Conservation (phyloP, 164 flowering plant genomes). For the Magnolia changhungtana region DNA sequence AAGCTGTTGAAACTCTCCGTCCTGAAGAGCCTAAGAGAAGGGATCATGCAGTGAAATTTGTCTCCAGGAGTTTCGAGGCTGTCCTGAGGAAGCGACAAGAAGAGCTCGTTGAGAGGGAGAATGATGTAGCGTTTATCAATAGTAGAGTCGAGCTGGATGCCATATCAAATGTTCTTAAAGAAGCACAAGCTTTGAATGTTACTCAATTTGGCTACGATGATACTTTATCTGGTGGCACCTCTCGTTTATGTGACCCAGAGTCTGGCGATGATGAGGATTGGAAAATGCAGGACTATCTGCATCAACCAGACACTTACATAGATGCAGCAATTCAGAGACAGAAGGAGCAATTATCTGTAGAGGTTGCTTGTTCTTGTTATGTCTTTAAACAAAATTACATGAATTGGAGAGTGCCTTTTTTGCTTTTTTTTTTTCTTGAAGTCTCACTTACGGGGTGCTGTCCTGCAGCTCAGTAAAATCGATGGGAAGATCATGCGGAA, state of each 20-base stretch:
- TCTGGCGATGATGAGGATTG: conserved; percentile 75
- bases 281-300: conserved; percentile 65
- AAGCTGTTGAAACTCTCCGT: conserved; percentile 71
- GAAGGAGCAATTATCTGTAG: conserved; percentile 72
- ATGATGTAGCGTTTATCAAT: conserved; percentile 36
- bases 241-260: conserved; percentile 75
- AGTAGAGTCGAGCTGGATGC: conserved; percentile 75
- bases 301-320: conserved; percentile 67
- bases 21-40: conserved; percentile 79
- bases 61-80: conserved; percentile 55
- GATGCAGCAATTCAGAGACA: conserved; percentile 78
- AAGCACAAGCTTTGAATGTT: conserved; percentile 60
- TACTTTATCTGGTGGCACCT: conserved; percentile 44
- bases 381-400: not conserved
- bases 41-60: conserved; percentile 42
- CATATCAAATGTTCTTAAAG: conserved; percentile 69
- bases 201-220: conserved; percentile 74
- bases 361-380: conserved; percentile 39
- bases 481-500: conserved; percentile 78
- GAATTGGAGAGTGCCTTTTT: not conserved
- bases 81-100: conserved; percentile 70
- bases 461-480: conserved; percentile 83
- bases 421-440: not conserved
- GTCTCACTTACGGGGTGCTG: conserved; percentile 22
- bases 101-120: conserved; percentile 57